phyloP scores from a whole-genome alignment of 768 basidiomycete species.

The Cyclocybe cylindracea region DNA sequence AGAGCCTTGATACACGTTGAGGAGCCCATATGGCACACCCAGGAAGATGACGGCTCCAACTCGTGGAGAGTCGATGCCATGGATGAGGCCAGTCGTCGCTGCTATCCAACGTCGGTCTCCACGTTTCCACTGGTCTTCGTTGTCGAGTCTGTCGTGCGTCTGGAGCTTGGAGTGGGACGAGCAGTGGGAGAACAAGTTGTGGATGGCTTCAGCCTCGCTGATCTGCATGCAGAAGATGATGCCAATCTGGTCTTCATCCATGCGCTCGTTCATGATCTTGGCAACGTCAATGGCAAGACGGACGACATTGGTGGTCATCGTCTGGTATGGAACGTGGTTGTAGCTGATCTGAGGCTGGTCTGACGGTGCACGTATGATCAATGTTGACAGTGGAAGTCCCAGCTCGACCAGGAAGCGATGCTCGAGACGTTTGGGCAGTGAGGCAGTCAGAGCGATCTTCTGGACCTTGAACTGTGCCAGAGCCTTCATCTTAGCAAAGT shows the following conservation, averaged over 20 bases:
- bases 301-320: neutral
- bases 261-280: neutral
- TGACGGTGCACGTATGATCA: constrained; percentile 10
- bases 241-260: constrained; percentile 9
- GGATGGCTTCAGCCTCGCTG: neutral
- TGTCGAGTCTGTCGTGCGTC: neutral
- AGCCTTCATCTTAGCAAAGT: constrained; percentile 3
- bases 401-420: neutral
- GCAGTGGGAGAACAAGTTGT: neutral
- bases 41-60: neutral
- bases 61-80: neutral
- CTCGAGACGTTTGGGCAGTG: constrained; percentile 12
- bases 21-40: neutral
- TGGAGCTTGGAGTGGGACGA: neutral
- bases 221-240: constrained; percentile 15
- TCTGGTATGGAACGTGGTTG: neutral
- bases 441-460: constrained; percentile 20
- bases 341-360: constrained; percentile 15
- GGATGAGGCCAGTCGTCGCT: neutral
- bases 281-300: neutral
- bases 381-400: neutral
- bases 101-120: neutral
- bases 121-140: neutral
- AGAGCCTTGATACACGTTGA: neutral
- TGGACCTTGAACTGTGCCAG: constrained; percentile 6